Evolutionary conservation across 768 basidiomycete species (phyloP).

Genomic region (Tulasnella sp.): DNA sequence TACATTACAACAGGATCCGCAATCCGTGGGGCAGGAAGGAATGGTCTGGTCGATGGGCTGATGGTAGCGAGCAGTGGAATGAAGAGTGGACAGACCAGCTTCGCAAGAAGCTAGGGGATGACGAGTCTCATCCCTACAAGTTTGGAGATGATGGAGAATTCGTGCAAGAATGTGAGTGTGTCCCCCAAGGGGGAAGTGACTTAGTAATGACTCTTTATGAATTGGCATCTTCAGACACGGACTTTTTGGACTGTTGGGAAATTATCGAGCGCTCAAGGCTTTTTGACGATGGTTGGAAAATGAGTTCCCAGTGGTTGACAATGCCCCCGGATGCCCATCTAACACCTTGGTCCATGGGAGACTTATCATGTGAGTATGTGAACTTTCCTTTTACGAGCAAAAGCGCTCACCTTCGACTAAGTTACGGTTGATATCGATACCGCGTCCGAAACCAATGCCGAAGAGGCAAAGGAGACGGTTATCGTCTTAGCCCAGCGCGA

Average conservation of each 20-base stretch:
- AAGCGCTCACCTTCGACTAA: slow-evolving; percentile 23
- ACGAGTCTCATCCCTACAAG: background rate
- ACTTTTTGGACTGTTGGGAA: slow-evolving; percentile 32
- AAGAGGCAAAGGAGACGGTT: slow-evolving; percentile 35
- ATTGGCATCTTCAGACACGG: slow-evolving; percentile 10
- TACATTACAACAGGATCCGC: slow-evolving; percentile 38
- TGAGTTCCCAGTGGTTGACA: slow-evolving; percentile 45
- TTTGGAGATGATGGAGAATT: slow-evolving; percentile 19
- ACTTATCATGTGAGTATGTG: slow-evolving; percentile 43
- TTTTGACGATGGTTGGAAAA: slow-evolving; percentile 44
- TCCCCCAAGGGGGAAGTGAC: no score
- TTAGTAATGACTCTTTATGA: background rate
- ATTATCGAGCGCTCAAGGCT: slow-evolving; percentile 41
- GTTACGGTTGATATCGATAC: slow-evolving; percentile 43
- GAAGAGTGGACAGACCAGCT: background rate
- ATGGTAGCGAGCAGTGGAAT: slow-evolving; percentile 17
- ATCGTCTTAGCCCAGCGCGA: slow-evolving; percentile 49
- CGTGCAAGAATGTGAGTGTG: background rate
- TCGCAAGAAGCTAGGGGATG: background rate
- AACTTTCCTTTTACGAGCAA: background rate
- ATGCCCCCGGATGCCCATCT: slow-evolving; percentile 38
- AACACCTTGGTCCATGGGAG: slow-evolving; percentile 47
- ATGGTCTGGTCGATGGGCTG: slow-evolving; percentile 15
- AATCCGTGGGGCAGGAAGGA: slow-evolving; percentile 44
- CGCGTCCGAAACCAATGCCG: slow-evolving; percentile 20